phyloP scores from a whole-genome alignment of 805 yeast genomes.

The Maudiozyma barnettii region DNA sequence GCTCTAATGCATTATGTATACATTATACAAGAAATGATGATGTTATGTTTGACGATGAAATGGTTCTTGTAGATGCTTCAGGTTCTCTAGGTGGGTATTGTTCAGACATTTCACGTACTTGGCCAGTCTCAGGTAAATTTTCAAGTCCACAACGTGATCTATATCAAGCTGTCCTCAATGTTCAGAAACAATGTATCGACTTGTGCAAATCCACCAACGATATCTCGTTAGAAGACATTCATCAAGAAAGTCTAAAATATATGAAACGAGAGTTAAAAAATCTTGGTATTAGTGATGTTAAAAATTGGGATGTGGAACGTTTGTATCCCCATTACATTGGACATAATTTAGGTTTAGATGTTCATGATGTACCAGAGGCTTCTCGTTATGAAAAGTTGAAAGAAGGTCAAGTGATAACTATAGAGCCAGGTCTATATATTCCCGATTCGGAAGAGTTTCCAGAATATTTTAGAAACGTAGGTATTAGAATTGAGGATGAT shows the following conservation, averaged over 20 bases:
- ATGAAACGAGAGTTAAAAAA: slow-evolving; percentile 59
- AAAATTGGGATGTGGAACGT: slow-evolving; percentile 43
- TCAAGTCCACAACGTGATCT: slow-evolving; percentile 72
- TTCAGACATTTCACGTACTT: slow-evolving; percentile 90
- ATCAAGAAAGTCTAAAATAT: slow-evolving; percentile 50
- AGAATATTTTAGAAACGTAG: slow-evolving; percentile 71
- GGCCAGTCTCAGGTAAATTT: slow-evolving; percentile 82
- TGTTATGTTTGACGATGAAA: slow-evolving; percentile 60
- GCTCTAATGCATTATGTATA: slow-evolving; percentile 78
- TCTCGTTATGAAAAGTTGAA: slow-evolving; percentile 46
- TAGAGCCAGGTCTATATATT: slow-evolving; percentile 92
- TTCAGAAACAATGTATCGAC: slow-evolving; percentile 68
- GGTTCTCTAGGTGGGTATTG: slow-evolving; percentile 91
- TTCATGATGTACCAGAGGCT: slow-evolving; percentile 67
- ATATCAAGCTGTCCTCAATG: slow-evolving; percentile 79
- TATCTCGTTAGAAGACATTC: slow-evolving; percentile 62
- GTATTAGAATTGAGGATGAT: slow-evolving; percentile 92
- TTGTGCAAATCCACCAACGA: slow-evolving; percentile 48
- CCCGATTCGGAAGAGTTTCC: slow-evolving; percentile 70
- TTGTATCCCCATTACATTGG: slow-evolving; percentile 92
- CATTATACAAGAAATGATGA: slow-evolving; percentile 94
- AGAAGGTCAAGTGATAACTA: slow-evolving; percentile 77
- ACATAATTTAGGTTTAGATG: slow-evolving; percentile 88
- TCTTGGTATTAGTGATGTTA: slow-evolving; percentile 53
- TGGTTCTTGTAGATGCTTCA: slow-evolving; percentile 91